phyloP scores from a whole-genome alignment of 345 rosid genomes.

The Atalantia buxifolia region DNA sequence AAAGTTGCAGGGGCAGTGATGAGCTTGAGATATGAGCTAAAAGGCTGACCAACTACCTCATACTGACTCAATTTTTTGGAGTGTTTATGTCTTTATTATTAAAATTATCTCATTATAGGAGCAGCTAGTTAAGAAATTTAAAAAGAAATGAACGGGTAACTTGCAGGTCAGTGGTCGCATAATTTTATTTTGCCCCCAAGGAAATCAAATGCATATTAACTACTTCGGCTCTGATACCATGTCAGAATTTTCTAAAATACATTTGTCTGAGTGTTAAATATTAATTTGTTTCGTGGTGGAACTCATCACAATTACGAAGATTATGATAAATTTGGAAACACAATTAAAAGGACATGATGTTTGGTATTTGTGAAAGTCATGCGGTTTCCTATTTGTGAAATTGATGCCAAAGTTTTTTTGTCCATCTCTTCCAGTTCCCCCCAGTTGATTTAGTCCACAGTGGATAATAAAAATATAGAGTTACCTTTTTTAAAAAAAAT shows the following conservation, averaged over 20 bases:
- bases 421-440: too few species aligned
- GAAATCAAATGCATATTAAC: neutral
- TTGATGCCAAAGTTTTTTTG: slow-evolving; percentile 1
- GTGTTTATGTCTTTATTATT: neutral
- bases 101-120: neutral
- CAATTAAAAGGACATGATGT: neutral
- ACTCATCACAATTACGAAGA: neutral
- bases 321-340: neutral
- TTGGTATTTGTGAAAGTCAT: slow-evolving; percentile 1
- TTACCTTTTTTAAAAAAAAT: too few species aligned
- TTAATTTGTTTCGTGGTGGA: neutral
- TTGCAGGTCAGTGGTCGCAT: neutral
- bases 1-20: neutral
- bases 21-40: neutral
- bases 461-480: too few species aligned
- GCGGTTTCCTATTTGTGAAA: neutral
- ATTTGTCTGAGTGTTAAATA: too few species aligned
- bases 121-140: neutral
- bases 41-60: neutral
- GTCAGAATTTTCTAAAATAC: too few species aligned
- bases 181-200: neutral
- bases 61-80: neutral
- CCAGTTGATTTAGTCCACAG: neutral
- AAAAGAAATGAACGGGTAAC: neutral
- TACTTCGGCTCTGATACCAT: neutral